Base-by-base conservation (phyloP, 2,329 filamentous ascomycete species). In the Stemphylium lycopersici region DNA sequence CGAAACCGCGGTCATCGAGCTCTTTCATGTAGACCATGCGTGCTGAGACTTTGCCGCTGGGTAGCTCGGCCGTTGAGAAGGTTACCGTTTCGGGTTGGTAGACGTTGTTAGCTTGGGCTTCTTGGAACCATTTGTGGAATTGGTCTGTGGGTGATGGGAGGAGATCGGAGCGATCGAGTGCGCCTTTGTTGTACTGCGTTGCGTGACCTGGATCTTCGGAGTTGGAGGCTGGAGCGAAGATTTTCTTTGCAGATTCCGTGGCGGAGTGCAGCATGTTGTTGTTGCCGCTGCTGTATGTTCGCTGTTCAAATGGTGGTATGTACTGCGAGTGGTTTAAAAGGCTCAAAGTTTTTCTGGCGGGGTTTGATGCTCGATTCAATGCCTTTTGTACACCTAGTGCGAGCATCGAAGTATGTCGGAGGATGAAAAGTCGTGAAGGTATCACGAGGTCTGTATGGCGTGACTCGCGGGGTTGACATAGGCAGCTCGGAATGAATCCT, bases 21-120 rank as follows among this genome's bases (percentile, higher is more conserved):
- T 98, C 95, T 78, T 99, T 99, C 63, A 99, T 83, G 78, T 98
- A 99, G 33, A 99, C 91, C 64, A 91, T 84, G 55, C 95, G 90
- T 3, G 90, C 88, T 41, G 87, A 91, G 16, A 98, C 90, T 41
- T 90, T 87, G 56, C 95, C 95, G 0, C 87, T 90, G 1, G 93
- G 93, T 4, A 98, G 83, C 20, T 83, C 80, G 0, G 93, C 92
- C 0, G 95, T 99, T 3, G 92, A 89, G 1, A 99, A 82, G 1
- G 89, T 92, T 69, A 91, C 92, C 1, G 95, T 90, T 77, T 99
- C 95, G 1, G 93, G 93, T 64, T 96, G 90, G 40, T 86, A 80
- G 41, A 92, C 84, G 22, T 79, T 71, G 8, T 79, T 69, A 4
- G 81, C 70, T 59, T 88, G 85, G 0, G 93, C 90, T 56, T 87